Conservation (phyloP, 2,329 filamentous ascomycete species). For the Boeremia exigua region DNA sequence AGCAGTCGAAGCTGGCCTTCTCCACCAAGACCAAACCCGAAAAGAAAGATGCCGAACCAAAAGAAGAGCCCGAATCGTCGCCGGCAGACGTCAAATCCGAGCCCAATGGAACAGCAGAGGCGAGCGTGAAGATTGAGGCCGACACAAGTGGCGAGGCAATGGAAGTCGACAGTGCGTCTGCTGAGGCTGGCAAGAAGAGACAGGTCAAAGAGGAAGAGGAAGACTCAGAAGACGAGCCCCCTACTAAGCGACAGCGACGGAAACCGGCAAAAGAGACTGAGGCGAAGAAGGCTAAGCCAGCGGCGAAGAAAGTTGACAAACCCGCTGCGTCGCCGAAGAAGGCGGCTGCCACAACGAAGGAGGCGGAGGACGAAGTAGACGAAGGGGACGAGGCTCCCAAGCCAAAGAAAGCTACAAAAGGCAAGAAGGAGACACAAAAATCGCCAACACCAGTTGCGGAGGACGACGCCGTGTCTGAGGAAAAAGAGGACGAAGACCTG, state of each 20-base stretch:
- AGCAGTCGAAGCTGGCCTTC: conserved; percentile 82
- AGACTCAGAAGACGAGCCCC: conserved; percentile 47
- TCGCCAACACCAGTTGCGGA: conserved; percentile 29
- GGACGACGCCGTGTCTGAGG: conserved; percentile 31
- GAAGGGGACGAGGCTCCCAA: conserved; percentile 28
- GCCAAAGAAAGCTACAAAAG: conserved; percentile 22
- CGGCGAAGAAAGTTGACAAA: conserved; percentile 26
- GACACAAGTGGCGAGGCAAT: conserved; percentile 31
- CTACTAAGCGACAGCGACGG: conserved; percentile 43
- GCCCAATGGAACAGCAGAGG: conserved; percentile 22
- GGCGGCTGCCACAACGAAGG: conserved; percentile 18
- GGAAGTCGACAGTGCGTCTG: conserved; percentile 29
- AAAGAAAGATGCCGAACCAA: conserved; percentile 33
- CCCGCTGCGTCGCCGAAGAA: conserved; percentile 21
- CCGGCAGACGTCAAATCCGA: conserved; percentile 25
- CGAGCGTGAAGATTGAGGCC: conserved; percentile 25
- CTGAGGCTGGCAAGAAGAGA: conserved; percentile 34
- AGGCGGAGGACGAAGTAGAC: conserved; percentile 18
- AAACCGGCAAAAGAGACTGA: conserved; percentile 35
- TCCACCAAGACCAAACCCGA: conserved; percentile 60
- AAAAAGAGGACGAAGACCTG: conserved; percentile 49
- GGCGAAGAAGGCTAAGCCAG: conserved; percentile 9
- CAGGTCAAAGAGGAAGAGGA: conserved; percentile 37
- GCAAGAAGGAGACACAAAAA: conserved; percentile 28
- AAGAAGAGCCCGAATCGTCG: conserved; percentile 29